A percentile compares a stretch with the other conserved stretches of the same genome.
Evolutionary conservation across 345 rosid species (phyloP).

Genomic region (Heritiera littoralis): DNA sequence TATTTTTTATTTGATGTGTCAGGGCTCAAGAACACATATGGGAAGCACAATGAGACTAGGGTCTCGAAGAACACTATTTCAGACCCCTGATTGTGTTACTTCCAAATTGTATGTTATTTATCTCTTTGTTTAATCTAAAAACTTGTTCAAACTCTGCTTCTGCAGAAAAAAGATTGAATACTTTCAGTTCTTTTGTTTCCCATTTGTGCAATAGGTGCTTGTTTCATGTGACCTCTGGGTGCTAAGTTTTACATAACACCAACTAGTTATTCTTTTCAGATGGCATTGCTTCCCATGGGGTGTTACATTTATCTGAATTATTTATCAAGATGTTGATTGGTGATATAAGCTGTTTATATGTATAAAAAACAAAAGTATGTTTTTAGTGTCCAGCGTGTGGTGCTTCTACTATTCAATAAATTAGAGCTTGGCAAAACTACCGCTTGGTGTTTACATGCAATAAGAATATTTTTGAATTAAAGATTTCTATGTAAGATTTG

Average conservation of each 20-base stretch:
- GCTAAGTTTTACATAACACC: background rate
- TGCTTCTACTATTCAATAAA: background rate
- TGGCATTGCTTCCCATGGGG: background rate
- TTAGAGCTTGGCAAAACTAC: background rate
- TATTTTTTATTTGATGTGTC: constrained; percentile 19
- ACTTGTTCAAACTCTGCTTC: background rate
- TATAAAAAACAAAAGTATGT: background rate
- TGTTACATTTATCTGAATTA: background rate
- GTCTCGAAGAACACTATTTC: constrained; percentile 77
- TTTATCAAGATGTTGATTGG: background rate
- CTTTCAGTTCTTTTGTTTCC: constrained; percentile 5
- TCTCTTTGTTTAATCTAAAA: background rate
- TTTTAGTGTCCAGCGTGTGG: background rate
- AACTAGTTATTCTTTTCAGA: background rate
- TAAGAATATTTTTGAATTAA: background rate
- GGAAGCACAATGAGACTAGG: constrained; percentile 99
- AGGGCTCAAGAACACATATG: constrained; percentile 99
- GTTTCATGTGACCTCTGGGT: background rate
- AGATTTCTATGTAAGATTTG: background rate
- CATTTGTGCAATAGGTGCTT: constrained; percentile 17
- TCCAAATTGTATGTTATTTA: constrained; percentile 68
- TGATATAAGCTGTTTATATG: background rate
- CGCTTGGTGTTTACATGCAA: background rate
- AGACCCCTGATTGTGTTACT: constrained; percentile 68
- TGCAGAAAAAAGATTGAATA: constrained; percentile 9